A percentile compares a stretch with the other conserved stretches of the same genome.
These are phyloP conservation scores for Rhodotorula sp. DNA, from an alignment of 1,284 basidiomycete genomes.

Conservation along the genomic window DNA sequence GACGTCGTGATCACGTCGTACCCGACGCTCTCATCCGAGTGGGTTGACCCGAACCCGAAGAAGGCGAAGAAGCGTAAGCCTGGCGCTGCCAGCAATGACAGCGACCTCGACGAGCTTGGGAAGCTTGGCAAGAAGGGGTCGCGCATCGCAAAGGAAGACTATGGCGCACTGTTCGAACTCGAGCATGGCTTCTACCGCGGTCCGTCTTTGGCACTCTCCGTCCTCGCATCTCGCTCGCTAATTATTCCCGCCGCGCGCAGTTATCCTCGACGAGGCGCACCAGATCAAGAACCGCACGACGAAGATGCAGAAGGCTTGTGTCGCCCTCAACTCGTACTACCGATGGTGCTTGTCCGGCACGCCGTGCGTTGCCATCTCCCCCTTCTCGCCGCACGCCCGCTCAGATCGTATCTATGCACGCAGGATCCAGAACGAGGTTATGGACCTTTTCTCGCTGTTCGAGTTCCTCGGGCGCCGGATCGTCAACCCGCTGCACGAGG, in stretches of 20 bases:
- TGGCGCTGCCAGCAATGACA: conserved; percentile 21
- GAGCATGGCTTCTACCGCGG: conserved; percentile 32
- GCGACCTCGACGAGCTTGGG: conserved; percentile 42
- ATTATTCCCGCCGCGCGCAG: neutral
- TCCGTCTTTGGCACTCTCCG: neutral
- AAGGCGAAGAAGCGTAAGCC: conserved; percentile 27
- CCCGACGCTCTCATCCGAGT: conserved; percentile 49
- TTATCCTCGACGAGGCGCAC: conserved; percentile 77
- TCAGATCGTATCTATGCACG: neutral
- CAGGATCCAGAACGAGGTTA: conserved; percentile 73
- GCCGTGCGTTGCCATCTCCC: conserved; percentile 33
- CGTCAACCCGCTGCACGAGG: conserved; percentile 78
- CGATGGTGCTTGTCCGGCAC: conserved; percentile 57
- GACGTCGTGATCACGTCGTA: conserved; percentile 76
- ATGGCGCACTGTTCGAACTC: conserved; percentile 71
- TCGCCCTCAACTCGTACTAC: conserved; percentile 72
- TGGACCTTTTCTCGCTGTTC: conserved; percentile 85
- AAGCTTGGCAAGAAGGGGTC: neutral
- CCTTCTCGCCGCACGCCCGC: neutral
- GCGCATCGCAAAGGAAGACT: conserved; percentile 44
- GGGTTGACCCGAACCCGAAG: conserved; percentile 31
- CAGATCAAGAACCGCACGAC: conserved; percentile 93
- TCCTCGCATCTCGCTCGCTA: too few relatives aligned
- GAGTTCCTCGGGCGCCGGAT: conserved; percentile 68
- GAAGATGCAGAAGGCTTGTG: conserved; percentile 70